These are phyloP conservation scores for Dentipellis fragilis DNA, from an alignment of 768 basidiomycete species.

Conservation along the genomic window DNA sequence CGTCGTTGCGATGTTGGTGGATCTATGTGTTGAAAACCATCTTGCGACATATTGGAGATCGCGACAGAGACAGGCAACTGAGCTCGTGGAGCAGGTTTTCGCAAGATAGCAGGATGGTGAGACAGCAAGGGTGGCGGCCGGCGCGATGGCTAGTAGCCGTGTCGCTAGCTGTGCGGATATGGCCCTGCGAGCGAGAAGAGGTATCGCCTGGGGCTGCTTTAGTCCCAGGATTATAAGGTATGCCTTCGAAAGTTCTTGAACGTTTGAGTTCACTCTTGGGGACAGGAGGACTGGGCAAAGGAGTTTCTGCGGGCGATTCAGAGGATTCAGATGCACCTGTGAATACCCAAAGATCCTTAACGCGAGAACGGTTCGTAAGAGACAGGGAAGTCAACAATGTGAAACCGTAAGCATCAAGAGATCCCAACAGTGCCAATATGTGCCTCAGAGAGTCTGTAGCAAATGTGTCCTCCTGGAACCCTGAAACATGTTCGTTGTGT, in stretches of 20 bases:
- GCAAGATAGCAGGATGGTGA: slow-evolving; percentile 31
- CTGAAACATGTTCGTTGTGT: slow-evolving; percentile 23
- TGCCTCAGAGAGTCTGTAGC: slow-evolving; percentile 63
- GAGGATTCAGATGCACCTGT: slow-evolving; percentile 36
- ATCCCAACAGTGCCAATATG: slow-evolving; percentile 55
- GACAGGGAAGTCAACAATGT: slow-evolving; percentile 60
- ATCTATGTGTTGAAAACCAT: slow-evolving; percentile 14
- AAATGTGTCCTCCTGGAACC: slow-evolving; percentile 74
- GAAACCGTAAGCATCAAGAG: slow-evolving; percentile 61
- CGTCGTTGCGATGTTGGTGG: neutral
- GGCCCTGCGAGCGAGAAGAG: neutral
- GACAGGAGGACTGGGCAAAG: slow-evolving; percentile 7
- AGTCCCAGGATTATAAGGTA: neutral
- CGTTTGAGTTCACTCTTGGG: too few relatives aligned
- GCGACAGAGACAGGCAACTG: slow-evolving; percentile 51
- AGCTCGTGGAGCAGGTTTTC: slow-evolving; percentile 55
- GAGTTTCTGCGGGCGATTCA: slow-evolving; percentile 27
- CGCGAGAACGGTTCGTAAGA: slow-evolving; percentile 59
- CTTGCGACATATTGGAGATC: slow-evolving; percentile 15
- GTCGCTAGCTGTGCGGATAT: slow-evolving; percentile 3
- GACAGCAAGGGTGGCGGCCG: slow-evolving; percentile 15
- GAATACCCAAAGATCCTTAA: slow-evolving; percentile 75
- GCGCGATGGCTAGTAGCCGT: slow-evolving; percentile 3
- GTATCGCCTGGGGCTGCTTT: neutral
- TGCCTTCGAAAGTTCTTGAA: neutral